Percentiles rank a stretch among this genome's conserved stretches.
These are phyloP conservation scores for Eimeria maxima DNA, from an alignment of 169 alveolate species.

Conservation along the genomic window DNA sequence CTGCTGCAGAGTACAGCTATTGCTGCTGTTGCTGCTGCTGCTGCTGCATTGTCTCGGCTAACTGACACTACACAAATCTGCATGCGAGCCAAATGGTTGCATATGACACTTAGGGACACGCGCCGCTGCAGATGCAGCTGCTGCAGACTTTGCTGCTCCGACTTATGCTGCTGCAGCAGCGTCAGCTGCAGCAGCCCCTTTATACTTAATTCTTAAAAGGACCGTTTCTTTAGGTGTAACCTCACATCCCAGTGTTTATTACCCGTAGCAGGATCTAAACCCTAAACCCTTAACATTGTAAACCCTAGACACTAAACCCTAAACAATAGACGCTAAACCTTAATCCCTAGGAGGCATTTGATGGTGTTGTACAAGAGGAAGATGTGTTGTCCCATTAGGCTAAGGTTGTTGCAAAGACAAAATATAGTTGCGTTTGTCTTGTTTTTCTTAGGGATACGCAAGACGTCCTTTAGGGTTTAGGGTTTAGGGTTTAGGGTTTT, in stretches of 20 bases:
- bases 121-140: not conserved
- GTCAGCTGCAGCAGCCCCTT: not conserved
- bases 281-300: not conserved
- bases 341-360: not conserved
- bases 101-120: not conserved
- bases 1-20: constrained; percentile 6
- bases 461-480: not conserved
- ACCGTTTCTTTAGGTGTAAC: no score
- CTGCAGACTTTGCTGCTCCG: not conserved
- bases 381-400: no score
- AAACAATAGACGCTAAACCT: not conserved
- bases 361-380: no score
- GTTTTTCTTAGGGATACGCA: no score
- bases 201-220: no score
- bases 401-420: not conserved
- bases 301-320: constrained; percentile 50
- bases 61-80: not conserved
- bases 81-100: not conserved
- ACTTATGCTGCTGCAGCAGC: not conserved
- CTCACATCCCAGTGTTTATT: not conserved
- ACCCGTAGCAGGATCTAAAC: not conserved
- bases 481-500: constrained; percentile 29
- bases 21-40: constrained; percentile 22
- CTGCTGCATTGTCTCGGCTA: constrained; percentile 19
- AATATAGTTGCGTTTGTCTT: not conserved